Evolutionary conservation across 192 early-diverging fungal genomes (phyloP), one percentile per base, ranked within the genome.

Genomic region (Podila verticillata): DNA sequence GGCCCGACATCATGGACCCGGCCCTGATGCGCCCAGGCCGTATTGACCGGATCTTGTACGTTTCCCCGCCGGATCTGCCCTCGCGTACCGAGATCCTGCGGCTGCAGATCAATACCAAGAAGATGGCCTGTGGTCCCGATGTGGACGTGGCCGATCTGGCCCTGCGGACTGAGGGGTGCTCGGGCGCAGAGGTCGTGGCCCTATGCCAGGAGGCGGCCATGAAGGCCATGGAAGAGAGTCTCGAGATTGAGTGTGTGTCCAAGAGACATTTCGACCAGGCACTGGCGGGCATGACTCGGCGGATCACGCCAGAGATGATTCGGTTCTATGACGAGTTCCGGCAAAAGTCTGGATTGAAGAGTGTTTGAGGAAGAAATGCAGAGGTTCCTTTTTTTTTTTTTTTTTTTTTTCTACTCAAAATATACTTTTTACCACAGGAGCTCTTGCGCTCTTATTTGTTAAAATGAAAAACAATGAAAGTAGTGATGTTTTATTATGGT

Each of bases 1-100:
- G 98, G 20, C 98, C 98, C 0, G 98, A 99, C 82, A 94, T 98
- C 59, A 93, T 99, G 93, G 98, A 99, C 65, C 87, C 89, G 30
- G 98, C 95, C 2, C 83, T 99, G 28, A 84, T 99, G 65, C 87
- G 98, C 36, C 98, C 98, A 5, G 98, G 96, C 8, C 87, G 98
- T 19, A 96, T 99, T 65, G 98, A 99, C 82, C 84, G 96, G 4
- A 94, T 98, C 57, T 84, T 98, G 1, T 99, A 98, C 82, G 95
- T 99, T 4, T 89, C 93, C 0, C 96, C 96, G 19, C 98, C 98
- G 0, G 96, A 98, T 74, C 44, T 79, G 20, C 83, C 72, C 1
- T 90, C 95, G 9, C 84, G 97, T 6, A 64, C 73, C n/a, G 91
- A 94, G 56, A 99, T 99, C 48, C 88, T 99, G 58, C 65, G 83